Conservation (phyloP, 306 rosid genomes). For the Vigna angularis region DNA sequence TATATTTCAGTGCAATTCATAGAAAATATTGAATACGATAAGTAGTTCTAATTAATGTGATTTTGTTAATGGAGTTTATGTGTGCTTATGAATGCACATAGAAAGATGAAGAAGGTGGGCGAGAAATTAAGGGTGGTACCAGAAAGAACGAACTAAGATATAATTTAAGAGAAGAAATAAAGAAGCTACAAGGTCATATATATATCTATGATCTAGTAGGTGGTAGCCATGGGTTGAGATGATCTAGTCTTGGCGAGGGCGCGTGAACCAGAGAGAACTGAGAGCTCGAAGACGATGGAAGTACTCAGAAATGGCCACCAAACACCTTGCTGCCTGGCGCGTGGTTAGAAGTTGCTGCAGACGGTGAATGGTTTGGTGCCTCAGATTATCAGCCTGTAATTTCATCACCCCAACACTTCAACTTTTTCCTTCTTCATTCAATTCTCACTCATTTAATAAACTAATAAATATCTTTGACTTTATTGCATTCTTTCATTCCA, state of each 20-base stretch:
- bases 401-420: neutral
- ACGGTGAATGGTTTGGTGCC: constrained; percentile 82
- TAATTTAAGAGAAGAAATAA: constrained; percentile 11
- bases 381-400: constrained; percentile 85
- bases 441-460: neutral
- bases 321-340: constrained; percentile 87
- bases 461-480: neutral
- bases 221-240: neutral
- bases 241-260: constrained; percentile 75
- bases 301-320: constrained; percentile 85
- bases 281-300: constrained; percentile 93
- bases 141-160: neutral
- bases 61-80: neutral
- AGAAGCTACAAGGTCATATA: constrained; percentile 38
- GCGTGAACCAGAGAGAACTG: constrained; percentile 88
- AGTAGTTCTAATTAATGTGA: neutral
- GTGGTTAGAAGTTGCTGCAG: constrained; percentile 73
- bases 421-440: neutral
- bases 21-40: neutral
- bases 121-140: neutral
- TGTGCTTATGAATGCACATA: constrained; percentile 11
- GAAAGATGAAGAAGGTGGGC: neutral
- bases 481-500: neutral
- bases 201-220: neutral
- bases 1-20: neutral